Conservation (phyloP, 106 monocot species). For the Acorus gramineus region DNA sequence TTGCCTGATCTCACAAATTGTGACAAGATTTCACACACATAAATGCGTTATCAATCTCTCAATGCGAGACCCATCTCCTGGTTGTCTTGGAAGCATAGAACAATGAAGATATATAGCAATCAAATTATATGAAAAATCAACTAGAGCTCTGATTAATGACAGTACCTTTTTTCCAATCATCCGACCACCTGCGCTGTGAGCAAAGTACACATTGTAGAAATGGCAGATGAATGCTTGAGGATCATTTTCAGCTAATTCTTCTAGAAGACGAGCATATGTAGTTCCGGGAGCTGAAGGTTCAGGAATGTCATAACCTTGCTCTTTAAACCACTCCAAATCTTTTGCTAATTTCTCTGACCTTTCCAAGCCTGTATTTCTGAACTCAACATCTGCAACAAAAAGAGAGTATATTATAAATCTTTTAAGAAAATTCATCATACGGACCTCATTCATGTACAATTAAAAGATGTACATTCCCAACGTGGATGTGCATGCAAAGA, state of each 20-base stretch:
- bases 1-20: too few relatives aligned
- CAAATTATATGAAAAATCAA: too few relatives aligned
- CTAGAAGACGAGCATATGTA: conserved; percentile 51
- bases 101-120: too few relatives aligned
- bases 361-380: conserved; percentile 83
- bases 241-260: conserved; percentile 64
- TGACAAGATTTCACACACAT: too few relatives aligned
- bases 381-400: conserved; percentile 66
- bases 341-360: conserved; percentile 64
- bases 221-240: conserved; percentile 95
- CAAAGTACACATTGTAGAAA: conserved; percentile 92
- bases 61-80: too few relatives aligned
- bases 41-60: too few relatives aligned
- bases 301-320: conserved; percentile 76
- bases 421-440: too few relatives aligned
- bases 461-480: too few relatives aligned
- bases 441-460: too few relatives aligned
- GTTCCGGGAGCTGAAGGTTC: conserved; percentile 71
- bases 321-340: conserved; percentile 91
- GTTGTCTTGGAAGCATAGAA: too few relatives aligned
- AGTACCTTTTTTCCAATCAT: conserved; percentile 97
- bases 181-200: conserved; percentile 81
- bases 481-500: too few relatives aligned
- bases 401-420: background rate
- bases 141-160: background rate